A percentile compares a stretch with the other conserved stretches of the same genome.
phyloP scores from a whole-genome alignment of 441 rosid genomes.

The Arabidopsis lyrata region DNA sequence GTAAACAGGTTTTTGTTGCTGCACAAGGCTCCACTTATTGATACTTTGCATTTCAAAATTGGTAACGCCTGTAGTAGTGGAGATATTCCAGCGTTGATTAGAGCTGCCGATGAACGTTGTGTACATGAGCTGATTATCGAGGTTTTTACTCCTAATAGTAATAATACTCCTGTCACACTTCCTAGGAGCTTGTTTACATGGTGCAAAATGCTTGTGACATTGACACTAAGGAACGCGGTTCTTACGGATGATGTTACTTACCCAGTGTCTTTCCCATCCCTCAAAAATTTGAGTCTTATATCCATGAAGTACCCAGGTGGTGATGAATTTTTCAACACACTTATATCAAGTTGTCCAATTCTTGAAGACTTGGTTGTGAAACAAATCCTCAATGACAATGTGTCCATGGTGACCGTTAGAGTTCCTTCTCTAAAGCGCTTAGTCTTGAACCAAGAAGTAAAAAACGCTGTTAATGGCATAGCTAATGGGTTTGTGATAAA shows the following conservation, averaged over 20 bases:
- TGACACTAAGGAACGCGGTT: background rate
- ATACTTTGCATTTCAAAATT: background rate
- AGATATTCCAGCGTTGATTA: background rate
- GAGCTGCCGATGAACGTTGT: background rate
- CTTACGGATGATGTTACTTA: background rate
- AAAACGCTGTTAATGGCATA: background rate
- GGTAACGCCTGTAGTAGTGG: background rate
- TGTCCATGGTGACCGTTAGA: background rate
- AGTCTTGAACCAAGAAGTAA: background rate
- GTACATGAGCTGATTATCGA: slow-evolving; percentile 7
- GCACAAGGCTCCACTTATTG: slow-evolving; percentile 15
- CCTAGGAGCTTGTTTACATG: slow-evolving; percentile 5
- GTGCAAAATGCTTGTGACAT: slow-evolving; percentile 20
- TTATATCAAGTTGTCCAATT: slow-evolving; percentile 30
- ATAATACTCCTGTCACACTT: background rate
- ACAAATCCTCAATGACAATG: background rate
- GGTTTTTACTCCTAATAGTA: background rate
- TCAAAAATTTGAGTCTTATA: background rate
- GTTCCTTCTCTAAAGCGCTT: slow-evolving; percentile 14
- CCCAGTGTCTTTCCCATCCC: slow-evolving; percentile 1
- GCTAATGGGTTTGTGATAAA: background rate
- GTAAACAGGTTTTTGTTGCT: slow-evolving; percentile 3
- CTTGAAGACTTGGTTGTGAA: slow-evolving; percentile 16
- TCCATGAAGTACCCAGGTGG: slow-evolving; percentile 22
- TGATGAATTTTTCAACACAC: slow-evolving; percentile 14